Base-by-base conservation (phyloP, 768 basidiomycete genomes). In the Phlegmacium glaucopus region DNA sequence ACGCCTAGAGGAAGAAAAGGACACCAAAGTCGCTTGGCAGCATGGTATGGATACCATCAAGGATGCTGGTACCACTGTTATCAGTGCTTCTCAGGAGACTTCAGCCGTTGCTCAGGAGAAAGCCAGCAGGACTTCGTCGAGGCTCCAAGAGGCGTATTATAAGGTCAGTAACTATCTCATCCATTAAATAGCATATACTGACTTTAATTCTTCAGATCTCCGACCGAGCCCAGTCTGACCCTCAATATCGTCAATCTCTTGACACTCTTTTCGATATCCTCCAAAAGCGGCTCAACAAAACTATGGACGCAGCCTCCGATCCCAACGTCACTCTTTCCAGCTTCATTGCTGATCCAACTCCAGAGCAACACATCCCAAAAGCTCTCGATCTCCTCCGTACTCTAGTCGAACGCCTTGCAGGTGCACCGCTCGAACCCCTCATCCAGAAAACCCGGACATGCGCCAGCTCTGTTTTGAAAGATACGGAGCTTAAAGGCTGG, bases 1-100 rank as follows among this genome's bases (percentile, higher is more conserved):
- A 53, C 65, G 75, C 1, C 57, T 76, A 0, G 73, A 83, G 50
- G 69, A 76, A 44, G 71, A 77, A 46, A 60, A 68, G 6, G 82
- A 85, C 26, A 49, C 70, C 4, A 77, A 77, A 57, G 72, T 71
- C 6, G 69, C 72, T 22, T 89, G 83, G 59, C 82, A 86, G 63
- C 77, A 78, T 52, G 74, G 80, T 0, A 83, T 88, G 79, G 87
- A 87, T 26, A 75, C 74, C 0, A 68, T 78, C 9, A 87, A 84
- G 59, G 73, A 66, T 9, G 71, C 68, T 0, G 87, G 87, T 7
- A 77, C 75, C 0, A 68, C 68, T 27, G 75, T 72, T 7, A 87
- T 88, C 22, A 82, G 78, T 4, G 69, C 68, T 0, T 68, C 70
- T 4, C 80, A 85, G 55, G 60, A 63, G 1, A 70, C 72, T 3